Evolutionary conservation across 495 filamentous ascomycete genomes (phyloP).

Genomic region (Penicillium cataractarum): DNA sequence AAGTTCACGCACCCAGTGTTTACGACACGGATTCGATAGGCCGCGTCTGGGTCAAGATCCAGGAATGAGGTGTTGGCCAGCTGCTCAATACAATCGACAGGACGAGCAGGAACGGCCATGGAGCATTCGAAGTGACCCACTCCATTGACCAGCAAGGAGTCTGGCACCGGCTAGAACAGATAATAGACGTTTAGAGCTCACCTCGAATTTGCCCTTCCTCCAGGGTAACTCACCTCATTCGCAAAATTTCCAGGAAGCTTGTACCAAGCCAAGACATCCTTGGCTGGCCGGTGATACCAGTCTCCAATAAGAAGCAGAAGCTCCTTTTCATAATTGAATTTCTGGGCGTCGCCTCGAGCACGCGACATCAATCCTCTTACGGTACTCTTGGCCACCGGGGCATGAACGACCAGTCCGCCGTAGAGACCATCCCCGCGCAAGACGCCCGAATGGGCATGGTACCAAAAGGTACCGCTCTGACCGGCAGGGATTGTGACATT

Average conservation of each 20-base stretch:
- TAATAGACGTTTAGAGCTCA: background rate
- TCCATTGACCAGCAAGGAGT: constrained; percentile 56
- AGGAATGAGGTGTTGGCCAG: constrained; percentile 27
- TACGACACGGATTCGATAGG: constrained; percentile 39
- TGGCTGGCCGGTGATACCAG: constrained; percentile 53
- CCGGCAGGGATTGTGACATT: constrained; percentile 73
- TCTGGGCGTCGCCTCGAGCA: background rate
- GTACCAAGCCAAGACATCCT: constrained; percentile 51
- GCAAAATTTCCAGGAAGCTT: constrained; percentile 47
- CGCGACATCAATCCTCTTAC: constrained; percentile 31
- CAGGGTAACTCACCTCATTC: constrained; percentile 40
- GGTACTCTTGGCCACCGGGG: constrained; percentile 46
- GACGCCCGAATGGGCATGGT: constrained; percentile 70
- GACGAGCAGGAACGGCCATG: constrained; percentile 51
- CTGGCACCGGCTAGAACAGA: constrained; percentile 47
- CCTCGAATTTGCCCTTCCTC: background rate
- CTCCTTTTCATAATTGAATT: constrained; percentile 43
- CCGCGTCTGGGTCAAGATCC: constrained; percentile 17
- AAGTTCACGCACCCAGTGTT: constrained; percentile 42
- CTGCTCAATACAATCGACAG: constrained; percentile 44
- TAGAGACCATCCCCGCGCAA: constrained; percentile 76
- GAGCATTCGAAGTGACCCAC: constrained; percentile 51
- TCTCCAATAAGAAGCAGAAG: constrained; percentile 54
- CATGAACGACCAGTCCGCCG: constrained; percentile 71
- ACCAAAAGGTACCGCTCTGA: constrained; percentile 83